Percentiles rank a stretch among this genome's conserved stretches.
Evolutionary conservation across 2,329 filamentous ascomycete genomes (phyloP).

Genomic region (Sporothrix phasma): DNA sequence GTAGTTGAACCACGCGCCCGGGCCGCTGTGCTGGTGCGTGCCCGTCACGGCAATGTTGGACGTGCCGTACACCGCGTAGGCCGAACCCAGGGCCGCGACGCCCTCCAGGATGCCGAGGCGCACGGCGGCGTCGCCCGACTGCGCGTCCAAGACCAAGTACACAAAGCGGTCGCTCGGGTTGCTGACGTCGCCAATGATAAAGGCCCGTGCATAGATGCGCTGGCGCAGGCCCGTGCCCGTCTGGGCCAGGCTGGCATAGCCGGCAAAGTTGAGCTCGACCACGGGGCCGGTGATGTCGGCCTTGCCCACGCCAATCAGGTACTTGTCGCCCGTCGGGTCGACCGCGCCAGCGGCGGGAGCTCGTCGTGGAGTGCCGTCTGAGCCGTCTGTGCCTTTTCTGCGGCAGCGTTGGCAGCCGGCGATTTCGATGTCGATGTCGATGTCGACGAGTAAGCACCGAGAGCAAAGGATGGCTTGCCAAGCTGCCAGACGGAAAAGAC

Average conservation of each 20-base stretch:
- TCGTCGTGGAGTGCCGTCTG: not conserved
- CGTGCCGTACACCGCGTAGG: slow-evolving; percentile 65
- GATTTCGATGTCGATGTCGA: too few species aligned
- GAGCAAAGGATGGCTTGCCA: slow-evolving; percentile 2
- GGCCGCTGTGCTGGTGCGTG: slow-evolving; percentile 86
- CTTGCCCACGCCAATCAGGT: slow-evolving; percentile 47
- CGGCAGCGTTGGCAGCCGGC: not conserved
- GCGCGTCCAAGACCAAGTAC: slow-evolving; percentile 79
- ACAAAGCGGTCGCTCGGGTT: slow-evolving; percentile 64
- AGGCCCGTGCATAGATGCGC: slow-evolving; percentile 78
- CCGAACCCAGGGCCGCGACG: slow-evolving; percentile 55
- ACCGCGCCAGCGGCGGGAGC: slow-evolving; percentile 16
- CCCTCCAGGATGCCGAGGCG: slow-evolving; percentile 77
- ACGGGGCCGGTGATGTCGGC: slow-evolving; percentile 61
- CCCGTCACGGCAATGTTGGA: slow-evolving; percentile 83
- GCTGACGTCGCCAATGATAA: slow-evolving; percentile 65
- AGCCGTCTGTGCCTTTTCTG: too few species aligned
- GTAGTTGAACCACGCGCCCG: slow-evolving; percentile 91
- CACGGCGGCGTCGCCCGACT: slow-evolving; percentile 81
- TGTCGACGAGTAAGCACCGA: not conserved
- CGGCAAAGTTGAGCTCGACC: slow-evolving; percentile 84
- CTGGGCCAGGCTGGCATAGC: slow-evolving; percentile 81
- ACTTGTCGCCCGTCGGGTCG: slow-evolving; percentile 30
- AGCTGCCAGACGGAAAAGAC: slow-evolving; percentile 24
- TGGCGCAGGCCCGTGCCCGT: slow-evolving; percentile 76